phyloP scores from a whole-genome alignment of 2,329 filamentous ascomycete genomes.

The Fusarium sp. region DNA sequence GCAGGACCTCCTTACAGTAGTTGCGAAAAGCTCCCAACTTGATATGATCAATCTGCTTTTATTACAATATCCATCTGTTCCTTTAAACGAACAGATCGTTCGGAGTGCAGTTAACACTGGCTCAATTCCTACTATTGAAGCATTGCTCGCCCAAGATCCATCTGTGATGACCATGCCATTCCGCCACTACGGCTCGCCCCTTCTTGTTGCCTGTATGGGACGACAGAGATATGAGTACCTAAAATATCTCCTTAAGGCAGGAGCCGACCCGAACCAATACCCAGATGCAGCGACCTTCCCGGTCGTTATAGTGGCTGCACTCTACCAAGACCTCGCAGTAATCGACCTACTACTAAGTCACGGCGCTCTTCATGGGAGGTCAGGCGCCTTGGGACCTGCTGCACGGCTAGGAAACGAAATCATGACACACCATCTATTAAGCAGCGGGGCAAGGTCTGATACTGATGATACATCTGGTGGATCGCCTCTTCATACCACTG shows the following conservation, averaged over 20 bases:
- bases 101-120: neutral
- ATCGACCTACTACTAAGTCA: neutral
- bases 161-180: conserved; percentile 9
- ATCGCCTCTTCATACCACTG: too few relatives aligned
- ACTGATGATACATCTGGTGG: neutral
- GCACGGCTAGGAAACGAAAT: neutral
- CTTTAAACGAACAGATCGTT: neutral
- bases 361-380: neutral
- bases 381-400: neutral
- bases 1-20: neutral
- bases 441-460: neutral
- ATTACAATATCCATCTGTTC: rapidly evolving
- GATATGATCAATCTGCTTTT: neutral
- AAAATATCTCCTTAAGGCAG: neutral
- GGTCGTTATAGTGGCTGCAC: neutral
- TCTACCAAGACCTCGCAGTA: neutral
- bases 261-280: conserved; percentile 3
- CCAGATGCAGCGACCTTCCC: conserved; percentile 2
- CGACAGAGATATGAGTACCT: neutral
- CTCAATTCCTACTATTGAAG: neutral
- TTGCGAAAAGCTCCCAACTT: rapidly evolving
- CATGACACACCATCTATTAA: neutral
- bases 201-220: neutral
- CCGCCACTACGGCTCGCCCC: conserved; percentile 3
- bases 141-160: neutral